Percentiles rank a stretch among this genome's conserved stretches.
Evolutionary conservation across 192 early-diverging fungal genomes (phyloP).

Genomic region (Backusella parvicylindrica): DNA sequence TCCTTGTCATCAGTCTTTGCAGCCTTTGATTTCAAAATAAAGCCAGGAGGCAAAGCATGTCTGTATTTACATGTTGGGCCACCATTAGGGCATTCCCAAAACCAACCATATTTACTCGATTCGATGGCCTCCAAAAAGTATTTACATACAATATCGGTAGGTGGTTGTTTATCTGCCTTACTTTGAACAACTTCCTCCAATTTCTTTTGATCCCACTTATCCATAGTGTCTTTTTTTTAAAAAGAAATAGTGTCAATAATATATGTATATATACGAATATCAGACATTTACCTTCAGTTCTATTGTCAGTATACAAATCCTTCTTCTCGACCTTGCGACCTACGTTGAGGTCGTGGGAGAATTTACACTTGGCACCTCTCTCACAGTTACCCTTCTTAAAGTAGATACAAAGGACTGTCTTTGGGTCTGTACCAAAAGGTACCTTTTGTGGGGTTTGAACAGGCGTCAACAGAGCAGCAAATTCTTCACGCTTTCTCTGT

Average conservation of each 20-base stretch:
- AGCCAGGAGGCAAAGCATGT: constrained; percentile 96
- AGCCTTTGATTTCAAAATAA: constrained; percentile 90
- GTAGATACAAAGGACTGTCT: constrained; percentile 88
- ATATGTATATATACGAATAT: not conserved
- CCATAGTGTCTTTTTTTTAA: constrained; percentile 76
- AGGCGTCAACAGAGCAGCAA: constrained; percentile 89
- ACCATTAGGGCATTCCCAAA: constrained; percentile 99
- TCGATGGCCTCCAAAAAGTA: constrained; percentile 97
- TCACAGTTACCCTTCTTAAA: constrained; percentile 91
- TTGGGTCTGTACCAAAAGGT: constrained; percentile 97
- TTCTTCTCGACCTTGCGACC: constrained; percentile 89
- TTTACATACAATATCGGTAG: constrained; percentile 99
- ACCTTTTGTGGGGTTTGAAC: constrained; percentile 87
- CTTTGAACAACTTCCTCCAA: constrained; percentile 84
- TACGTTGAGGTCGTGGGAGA: constrained; percentile 91
- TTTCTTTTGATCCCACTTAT: constrained; percentile 91
- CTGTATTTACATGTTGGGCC: constrained; percentile 92
- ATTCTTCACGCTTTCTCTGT: constrained; percentile 86
- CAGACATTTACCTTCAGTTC: constrained; percentile 49
- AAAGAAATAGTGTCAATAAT: not conserved
- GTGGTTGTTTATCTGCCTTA: constrained; percentile 84
- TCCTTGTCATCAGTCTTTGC: constrained; percentile 75
- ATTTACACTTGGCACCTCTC: constrained; percentile 94
- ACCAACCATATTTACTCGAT: constrained; percentile 95
- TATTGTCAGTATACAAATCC: constrained; percentile 90